Evolutionary conservation across 768 basidiomycete species (phyloP), one percentile per base, ranked within the genome.

Genomic region (Boletus eberwhitei): DNA sequence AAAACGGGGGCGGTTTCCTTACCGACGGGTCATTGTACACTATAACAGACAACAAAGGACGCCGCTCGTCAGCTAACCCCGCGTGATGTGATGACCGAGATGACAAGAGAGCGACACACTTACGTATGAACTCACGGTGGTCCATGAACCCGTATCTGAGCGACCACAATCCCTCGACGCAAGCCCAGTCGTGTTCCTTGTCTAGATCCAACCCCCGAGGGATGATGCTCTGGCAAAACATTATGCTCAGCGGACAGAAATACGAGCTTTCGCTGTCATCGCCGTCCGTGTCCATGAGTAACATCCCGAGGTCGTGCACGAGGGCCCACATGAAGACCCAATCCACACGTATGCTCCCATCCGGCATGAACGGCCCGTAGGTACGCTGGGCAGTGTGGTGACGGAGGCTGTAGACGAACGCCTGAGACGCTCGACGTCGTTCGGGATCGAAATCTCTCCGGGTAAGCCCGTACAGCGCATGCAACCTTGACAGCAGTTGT

Each of bases 71-170:
- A 63, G 53, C 35, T 14, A 53, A 29, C 29, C 21, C n/a, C 41
- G 26, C n/a, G 14, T 4, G 32, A 42, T 11, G 29, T 3, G 8
- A 32, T 32, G 31, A 32, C 31, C 24, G 29, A 29, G 17, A 49
- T 13, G 12, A 4, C 26, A 40, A 19, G 21, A 43, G 34, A 41
- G 14, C 11, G 13, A 41, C 29, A 52, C 4, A 73, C 85, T 66
- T 61, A 88, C 86, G 70, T 39, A 86, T 60, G 36, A 89, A 74
- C 44, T 84, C 84, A 6, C 84, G 71, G 61, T 89, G 86, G 64
- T 89, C 86, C 49, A 80, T 77, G 62, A 86, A 89, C 49, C 79
- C 83, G 61, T 87, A 88, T n/a, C 80, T 77, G 13, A 83, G 77
- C 5, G 72, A 69, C 87, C 87, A 89, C 16, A 67, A 32, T 0